Conservation (phyloP, 164 flowering plant species). For the Dillenia suffruticosa region DNA sequence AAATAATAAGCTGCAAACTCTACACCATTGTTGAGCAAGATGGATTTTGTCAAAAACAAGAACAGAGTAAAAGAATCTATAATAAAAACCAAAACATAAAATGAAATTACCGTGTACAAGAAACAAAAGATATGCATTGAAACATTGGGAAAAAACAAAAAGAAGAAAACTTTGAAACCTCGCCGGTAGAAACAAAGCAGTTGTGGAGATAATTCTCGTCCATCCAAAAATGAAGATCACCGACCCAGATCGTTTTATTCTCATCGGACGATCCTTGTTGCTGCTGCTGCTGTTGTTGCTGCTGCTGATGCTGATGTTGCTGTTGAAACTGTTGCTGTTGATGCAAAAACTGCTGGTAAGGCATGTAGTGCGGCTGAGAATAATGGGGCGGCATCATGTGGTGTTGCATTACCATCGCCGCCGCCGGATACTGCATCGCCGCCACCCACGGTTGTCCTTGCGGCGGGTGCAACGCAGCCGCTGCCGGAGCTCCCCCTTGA, state of each 20-base stretch:
- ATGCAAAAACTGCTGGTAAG: slow-evolving; percentile 44
- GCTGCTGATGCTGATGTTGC: slow-evolving; percentile 20
- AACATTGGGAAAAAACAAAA: too few relatives aligned
- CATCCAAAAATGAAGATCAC: slow-evolving; percentile 90
- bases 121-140: too few relatives aligned
- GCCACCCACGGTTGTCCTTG: slow-evolving; percentile 40
- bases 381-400: slow-evolving; percentile 70
- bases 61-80: too few relatives aligned
- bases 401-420: slow-evolving; percentile 68
- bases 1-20: too few relatives aligned
- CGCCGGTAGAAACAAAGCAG: slow-evolving; percentile 70
- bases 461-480: slow-evolving; percentile 9
- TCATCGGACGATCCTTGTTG: slow-evolving; percentile 35
- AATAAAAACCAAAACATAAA: too few relatives aligned
- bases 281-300: slow-evolving; percentile 19
- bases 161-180: slow-evolving; percentile 27
- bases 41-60: too few relatives aligned
- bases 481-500: slow-evolving; percentile 8
- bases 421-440: slow-evolving; percentile 80
- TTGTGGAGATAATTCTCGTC: slow-evolving; percentile 76
- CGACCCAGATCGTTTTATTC: slow-evolving; percentile 85
- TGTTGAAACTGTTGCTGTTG: slow-evolving; percentile 20
- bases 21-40: too few relatives aligned
- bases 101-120: too few relatives aligned
- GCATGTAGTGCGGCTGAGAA: slow-evolving; percentile 40